These are phyloP conservation scores for Trichoderma citrinoviride DNA, from an alignment of 2,329 filamentous ascomycete genomes.

Conservation along the genomic window DNA sequence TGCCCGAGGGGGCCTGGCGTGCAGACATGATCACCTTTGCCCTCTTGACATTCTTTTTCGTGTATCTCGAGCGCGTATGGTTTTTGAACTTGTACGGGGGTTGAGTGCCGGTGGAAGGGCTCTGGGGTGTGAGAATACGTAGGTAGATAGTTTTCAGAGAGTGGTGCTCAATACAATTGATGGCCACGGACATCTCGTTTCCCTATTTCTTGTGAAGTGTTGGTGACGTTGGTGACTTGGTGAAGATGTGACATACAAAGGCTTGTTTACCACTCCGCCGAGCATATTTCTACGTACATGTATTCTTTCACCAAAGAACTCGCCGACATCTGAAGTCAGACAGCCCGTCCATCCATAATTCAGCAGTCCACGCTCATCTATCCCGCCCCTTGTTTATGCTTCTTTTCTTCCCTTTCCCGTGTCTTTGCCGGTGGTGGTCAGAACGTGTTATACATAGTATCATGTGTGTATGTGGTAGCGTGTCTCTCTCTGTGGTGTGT, in stretches of 20 bases:
- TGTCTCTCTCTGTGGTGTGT: no score
- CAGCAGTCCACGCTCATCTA: background rate
- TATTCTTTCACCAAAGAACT: background rate
- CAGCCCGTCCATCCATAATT: background rate
- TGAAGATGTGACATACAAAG: background rate
- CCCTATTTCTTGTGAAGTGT: background rate
- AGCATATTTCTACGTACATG: background rate
- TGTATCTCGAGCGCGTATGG: constrained; percentile 12
- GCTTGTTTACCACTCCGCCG: background rate
- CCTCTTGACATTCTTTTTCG: background rate
- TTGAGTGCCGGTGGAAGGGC: constrained; percentile 8
- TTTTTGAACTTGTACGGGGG: background rate
- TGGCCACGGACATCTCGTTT: constrained; percentile 19
- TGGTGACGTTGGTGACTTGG: no score
- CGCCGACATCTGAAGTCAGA: background rate
- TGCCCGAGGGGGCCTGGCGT: constrained; percentile 19
- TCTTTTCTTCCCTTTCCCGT: no score
- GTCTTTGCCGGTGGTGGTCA: no score
- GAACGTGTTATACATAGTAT: no score
- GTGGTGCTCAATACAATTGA: constrained; percentile 34
- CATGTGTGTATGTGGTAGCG: no score
- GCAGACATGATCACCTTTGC: constrained; percentile 1
- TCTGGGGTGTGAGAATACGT: constrained; percentile 10
- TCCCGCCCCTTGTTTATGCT: no score
- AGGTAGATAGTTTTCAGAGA: constrained; percentile 31